Evolutionary conservation across 2,329 filamentous ascomycete genomes (phyloP).

Genomic region (Clonostachys rosea): DNA sequence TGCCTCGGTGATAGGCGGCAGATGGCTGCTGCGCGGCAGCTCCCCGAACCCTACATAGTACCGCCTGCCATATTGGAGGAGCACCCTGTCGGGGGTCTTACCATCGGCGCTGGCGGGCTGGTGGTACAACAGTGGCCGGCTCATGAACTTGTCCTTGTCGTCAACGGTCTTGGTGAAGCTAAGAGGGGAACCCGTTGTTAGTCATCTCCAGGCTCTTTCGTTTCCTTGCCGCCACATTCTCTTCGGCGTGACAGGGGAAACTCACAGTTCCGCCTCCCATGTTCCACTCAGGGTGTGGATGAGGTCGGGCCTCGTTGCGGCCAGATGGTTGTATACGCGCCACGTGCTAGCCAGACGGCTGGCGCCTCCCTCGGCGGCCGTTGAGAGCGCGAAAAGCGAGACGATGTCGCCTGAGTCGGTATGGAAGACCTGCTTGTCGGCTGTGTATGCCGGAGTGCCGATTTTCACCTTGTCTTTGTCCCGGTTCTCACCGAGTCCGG

Average conservation of each 20-base stretch:
- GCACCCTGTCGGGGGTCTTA: slow-evolving; percentile 42
- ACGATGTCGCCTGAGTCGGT: slow-evolving; percentile 57
- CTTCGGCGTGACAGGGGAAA: neutral
- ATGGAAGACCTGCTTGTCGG: slow-evolving; percentile 59
- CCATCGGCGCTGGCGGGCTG: slow-evolving; percentile 35
- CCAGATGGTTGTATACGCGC: slow-evolving; percentile 60
- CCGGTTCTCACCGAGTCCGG: slow-evolving; percentile 14
- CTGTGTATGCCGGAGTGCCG: slow-evolving; percentile 53
- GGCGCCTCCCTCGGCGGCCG: slow-evolving; percentile 46
- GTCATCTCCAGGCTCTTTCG: neutral
- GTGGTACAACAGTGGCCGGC: slow-evolving; percentile 50
- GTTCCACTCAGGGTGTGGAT: slow-evolving; percentile 48
- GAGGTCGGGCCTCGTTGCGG: slow-evolving; percentile 51
- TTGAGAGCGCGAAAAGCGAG: slow-evolving; percentile 49
- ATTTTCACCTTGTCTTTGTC: slow-evolving; percentile 25
- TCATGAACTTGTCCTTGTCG: slow-evolving; percentile 33
- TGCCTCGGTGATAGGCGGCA: slow-evolving; percentile 51
- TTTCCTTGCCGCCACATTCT: too few relatives aligned
- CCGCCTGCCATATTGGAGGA: slow-evolving; percentile 57
- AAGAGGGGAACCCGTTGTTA: neutral
- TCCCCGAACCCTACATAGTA: slow-evolving; percentile 53
- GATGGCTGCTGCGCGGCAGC: slow-evolving; percentile 43
- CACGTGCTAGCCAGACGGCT: slow-evolving; percentile 54
- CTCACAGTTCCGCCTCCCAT: slow-evolving; percentile 39
- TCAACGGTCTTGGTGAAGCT: slow-evolving; percentile 42